phyloP scores from a whole-genome alignment of 1,284 basidiomycete genomes.

The Malassezia japonica region DNA sequence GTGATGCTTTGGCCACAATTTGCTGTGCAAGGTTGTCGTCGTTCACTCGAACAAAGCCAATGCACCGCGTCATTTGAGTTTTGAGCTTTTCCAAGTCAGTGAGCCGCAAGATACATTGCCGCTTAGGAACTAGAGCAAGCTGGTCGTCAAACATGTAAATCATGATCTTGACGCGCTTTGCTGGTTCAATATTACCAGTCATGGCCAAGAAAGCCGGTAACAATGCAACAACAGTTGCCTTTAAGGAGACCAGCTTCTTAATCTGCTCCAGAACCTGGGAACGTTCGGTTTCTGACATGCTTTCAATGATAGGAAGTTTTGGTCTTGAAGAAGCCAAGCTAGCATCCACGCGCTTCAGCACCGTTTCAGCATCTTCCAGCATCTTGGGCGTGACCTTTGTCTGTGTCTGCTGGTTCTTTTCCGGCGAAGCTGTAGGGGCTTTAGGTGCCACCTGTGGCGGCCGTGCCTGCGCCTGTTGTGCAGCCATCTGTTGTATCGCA shows the following conservation, averaged over 20 bases:
- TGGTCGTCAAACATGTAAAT: conserved; percentile 45
- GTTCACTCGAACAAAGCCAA: conserved; percentile 40
- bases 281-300: conserved; percentile 34
- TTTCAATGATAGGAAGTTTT: conserved; percentile 31
- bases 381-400: conserved; percentile 25
- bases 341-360: conserved; percentile 9
- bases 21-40: conserved; percentile 35
- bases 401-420: not conserved
- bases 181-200: conserved; percentile 37
- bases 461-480: not conserved
- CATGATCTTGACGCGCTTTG: conserved; percentile 45
- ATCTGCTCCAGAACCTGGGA: conserved; percentile 34
- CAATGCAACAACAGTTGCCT: conserved; percentile 35
- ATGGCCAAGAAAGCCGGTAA: conserved; percentile 44
- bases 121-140: conserved; percentile 28
- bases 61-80: conserved; percentile 44
- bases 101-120: conserved; percentile 35
- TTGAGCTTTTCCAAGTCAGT: conserved; percentile 44
- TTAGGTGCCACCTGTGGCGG: not conserved
- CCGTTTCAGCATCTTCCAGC: conserved; percentile 31
- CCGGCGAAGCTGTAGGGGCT: not conserved
- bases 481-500: not conserved
- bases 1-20: conserved; percentile 19
- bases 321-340: conserved; percentile 10
- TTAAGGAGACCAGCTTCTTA: conserved; percentile 32